A percentile compares a stretch with the other conserved stretches of the same genome.
Evolutionary conservation across 306 rosid species (phyloP).

Genomic region (Pachyrhizus erosus): DNA sequence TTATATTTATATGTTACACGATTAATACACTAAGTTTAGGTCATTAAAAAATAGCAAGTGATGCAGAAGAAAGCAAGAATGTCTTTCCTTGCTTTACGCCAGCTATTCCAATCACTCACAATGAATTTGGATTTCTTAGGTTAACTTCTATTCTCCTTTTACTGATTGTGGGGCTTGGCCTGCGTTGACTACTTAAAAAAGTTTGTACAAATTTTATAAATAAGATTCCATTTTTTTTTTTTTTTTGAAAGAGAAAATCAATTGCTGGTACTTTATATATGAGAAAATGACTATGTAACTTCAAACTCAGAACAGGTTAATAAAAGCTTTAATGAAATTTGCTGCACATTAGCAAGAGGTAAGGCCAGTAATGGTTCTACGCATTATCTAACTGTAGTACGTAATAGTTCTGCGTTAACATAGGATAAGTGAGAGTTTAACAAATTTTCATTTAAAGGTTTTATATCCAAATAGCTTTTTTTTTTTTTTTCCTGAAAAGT

Average conservation of each 20-base stretch:
- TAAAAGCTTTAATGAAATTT: too few relatives aligned
- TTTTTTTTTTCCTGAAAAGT: too few relatives aligned
- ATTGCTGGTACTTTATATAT: not conserved
- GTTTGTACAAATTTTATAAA: not conserved
- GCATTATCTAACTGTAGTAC: not conserved
- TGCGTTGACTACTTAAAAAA: conserved; percentile 46
- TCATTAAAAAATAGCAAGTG: not conserved
- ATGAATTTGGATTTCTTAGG: not conserved
- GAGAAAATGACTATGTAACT: not conserved
- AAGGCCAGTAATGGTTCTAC: not conserved
- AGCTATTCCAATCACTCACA: conserved; percentile 10
- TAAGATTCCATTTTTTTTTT: not conserved
- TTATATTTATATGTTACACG: not conserved
- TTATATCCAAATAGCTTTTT: not conserved
- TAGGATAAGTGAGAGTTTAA: not conserved
- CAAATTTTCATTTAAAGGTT: not conserved
- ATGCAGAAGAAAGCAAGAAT: not conserved
- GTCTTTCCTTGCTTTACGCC: conserved; percentile 10
- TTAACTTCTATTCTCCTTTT: conserved; percentile 37
- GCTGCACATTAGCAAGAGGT: too few relatives aligned
- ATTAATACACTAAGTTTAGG: not conserved
- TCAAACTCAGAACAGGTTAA: not conserved
- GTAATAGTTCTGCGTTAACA: not conserved
- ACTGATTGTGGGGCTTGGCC: conserved; percentile 9
- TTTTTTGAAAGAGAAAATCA: not conserved